Base-by-base conservation (phyloP, 345 rosid species). In the Camelina laxa region DNA sequence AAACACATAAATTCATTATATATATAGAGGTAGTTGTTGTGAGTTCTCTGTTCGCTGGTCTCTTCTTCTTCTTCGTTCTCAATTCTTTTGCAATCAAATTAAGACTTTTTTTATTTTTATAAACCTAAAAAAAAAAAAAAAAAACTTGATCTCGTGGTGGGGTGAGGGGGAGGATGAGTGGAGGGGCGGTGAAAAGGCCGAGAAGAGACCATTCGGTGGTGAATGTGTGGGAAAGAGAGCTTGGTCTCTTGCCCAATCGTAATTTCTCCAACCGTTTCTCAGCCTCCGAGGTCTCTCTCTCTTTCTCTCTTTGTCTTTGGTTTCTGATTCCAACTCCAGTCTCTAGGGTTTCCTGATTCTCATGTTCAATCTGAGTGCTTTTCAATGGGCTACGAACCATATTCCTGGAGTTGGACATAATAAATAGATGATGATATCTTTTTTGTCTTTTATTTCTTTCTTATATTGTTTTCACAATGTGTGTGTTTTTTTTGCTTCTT, bases 181-280 rank as follows among this genome's bases (percentile, higher is more conserved):
- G 66, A 55, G 27, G 60, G 21, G 27, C 60, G 72, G 59, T 39
- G 16, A 70, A 70, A 57, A 70, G 80, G 60, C 19, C 35, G 36
- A 63, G 80, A 24, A 70, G 4, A 41, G 74, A 72, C 6, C 77
- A 80, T 65, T 67, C 91, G 47, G 84, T 88, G 41, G 82, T 82
- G 22, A 87, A 83, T 69, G 80, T 94, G 48, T 80, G 89, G 79
- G 78, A 80, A 63, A 87, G 97, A 27, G 91, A 94, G 83, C 72
- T 94, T 41, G 98, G 97, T 44, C 82, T 69, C 7, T 79, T 94
- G 72, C 83, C 88, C 76, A 71, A 84, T 70, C 75, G 91, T 50
- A 80, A 72, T 65, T 93, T 93, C 88, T 81, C 83, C 3, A 85
- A 69, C 73, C 93, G 98, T 2, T 86, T 88, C 57, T 80, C 75